Evolutionary conservation across 768 basidiomycete species (phyloP).

Genomic region (Boletellus ananiceps): DNA sequence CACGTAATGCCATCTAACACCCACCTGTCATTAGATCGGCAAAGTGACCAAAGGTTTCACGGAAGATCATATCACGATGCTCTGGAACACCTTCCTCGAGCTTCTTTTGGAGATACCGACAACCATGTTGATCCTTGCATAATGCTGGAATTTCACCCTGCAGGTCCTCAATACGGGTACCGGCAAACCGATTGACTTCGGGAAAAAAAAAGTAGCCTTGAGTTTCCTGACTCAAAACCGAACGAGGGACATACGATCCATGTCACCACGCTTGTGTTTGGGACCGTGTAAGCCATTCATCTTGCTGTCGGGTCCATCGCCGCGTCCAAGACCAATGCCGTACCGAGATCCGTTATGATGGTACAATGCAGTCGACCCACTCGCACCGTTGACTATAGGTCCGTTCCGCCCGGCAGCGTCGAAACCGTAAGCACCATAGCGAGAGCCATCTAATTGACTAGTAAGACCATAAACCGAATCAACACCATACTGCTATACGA

Average conservation of each 20-base stretch:
- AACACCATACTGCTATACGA: slow-evolving; percentile 47
- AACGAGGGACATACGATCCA: slow-evolving; percentile 73
- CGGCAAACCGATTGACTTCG: slow-evolving; percentile 93
- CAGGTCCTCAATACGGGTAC: slow-evolving; percentile 91
- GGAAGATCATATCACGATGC: slow-evolving; percentile 99
- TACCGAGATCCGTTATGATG: slow-evolving; percentile 77
- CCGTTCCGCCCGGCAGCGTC: slow-evolving; percentile 43
- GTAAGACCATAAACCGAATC: slow-evolving; percentile 50
- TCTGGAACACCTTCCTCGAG: slow-evolving; percentile 93
- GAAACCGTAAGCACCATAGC: slow-evolving; percentile 56
- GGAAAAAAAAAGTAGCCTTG: neutral
- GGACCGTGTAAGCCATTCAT: slow-evolving; percentile 89
- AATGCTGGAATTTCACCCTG: slow-evolving; percentile 90
- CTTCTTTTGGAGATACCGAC: slow-evolving; percentile 97
- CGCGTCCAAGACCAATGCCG: slow-evolving; percentile 60
- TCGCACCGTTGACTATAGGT: slow-evolving; percentile 34
- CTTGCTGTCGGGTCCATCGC: slow-evolving; percentile 60
- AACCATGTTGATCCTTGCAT: slow-evolving; percentile 99
- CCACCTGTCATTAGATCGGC: slow-evolving; percentile 96
- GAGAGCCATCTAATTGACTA: slow-evolving; percentile 46
- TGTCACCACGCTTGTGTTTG: slow-evolving; percentile 91
- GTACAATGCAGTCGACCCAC: slow-evolving; percentile 73
- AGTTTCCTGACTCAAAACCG: neutral
- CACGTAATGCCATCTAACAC: slow-evolving; percentile 17
- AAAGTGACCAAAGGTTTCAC: slow-evolving; percentile 96